These are phyloP conservation scores for Linum tenue DNA, from an alignment of 345 rosid species.

Conservation along the genomic window DNA sequence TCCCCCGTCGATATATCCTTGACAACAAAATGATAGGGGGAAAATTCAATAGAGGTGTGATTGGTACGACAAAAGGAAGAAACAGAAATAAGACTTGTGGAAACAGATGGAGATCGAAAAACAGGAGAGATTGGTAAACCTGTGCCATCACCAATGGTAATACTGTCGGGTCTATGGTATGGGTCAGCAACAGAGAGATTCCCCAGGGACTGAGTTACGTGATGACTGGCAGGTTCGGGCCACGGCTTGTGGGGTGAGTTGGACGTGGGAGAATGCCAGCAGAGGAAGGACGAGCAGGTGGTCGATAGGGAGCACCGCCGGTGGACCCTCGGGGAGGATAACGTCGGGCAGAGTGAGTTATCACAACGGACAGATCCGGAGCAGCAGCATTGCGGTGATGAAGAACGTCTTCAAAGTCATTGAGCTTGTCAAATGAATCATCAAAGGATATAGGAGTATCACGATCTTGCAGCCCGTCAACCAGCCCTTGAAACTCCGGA, in stretches of 20 bases:
- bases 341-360: too few relatives aligned
- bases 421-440: background rate
- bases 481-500: background rate
- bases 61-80: slow-evolving; percentile 6
- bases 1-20: slow-evolving; percentile 3
- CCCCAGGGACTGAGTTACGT: slow-evolving; percentile 7
- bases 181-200: too few relatives aligned
- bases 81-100: background rate
- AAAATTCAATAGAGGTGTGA: slow-evolving; percentile 3
- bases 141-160: background rate
- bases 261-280: background rate
- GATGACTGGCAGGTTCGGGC: background rate
- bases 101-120: background rate
- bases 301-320: background rate
- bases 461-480: background rate
- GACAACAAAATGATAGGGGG: background rate
- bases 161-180: too few relatives aligned
- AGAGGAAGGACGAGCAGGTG: background rate
- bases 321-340: background rate
- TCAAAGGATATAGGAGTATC: background rate
- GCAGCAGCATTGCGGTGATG: background rate
- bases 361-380: too few relatives aligned
- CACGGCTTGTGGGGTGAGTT: background rate
- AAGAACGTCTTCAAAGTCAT: background rate
- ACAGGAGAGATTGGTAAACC: background rate